Evolutionary conservation across 2,329 filamentous ascomycete species (phyloP).

Genomic region (Aspergillus hortae): DNA sequence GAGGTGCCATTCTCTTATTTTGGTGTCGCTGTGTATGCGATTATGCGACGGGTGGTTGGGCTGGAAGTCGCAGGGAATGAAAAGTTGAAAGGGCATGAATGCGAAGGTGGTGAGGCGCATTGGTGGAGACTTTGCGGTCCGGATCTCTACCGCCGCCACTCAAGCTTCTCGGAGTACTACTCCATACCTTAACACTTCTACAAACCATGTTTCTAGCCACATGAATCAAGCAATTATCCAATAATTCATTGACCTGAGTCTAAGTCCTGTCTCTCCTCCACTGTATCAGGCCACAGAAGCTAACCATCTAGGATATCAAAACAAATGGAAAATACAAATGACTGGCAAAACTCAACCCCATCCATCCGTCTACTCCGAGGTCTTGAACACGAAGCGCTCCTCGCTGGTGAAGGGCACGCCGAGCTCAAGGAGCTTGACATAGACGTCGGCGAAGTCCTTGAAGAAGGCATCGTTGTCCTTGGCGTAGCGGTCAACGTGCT

Average conservation of each 20-base stretch:
- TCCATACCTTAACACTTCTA: no score
- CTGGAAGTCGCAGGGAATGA: no score
- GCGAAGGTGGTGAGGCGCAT: no score
- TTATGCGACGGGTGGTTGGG: background rate
- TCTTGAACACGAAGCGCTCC: constrained; percentile 63
- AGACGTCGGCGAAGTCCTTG: constrained; percentile 79
- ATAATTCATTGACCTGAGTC: no score
- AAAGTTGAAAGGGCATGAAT: no score
- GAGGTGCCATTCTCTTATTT: constrained; percentile 13
- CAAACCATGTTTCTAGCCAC: no score
- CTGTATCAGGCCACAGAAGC: background rate
- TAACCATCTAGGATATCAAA: constrained; percentile 21
- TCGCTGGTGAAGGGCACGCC: constrained; percentile 80
- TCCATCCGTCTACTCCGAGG: constrained; percentile 33
- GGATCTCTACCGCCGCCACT: no score
- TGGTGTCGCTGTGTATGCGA: background rate
- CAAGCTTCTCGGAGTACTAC: no score
- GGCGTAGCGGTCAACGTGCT: constrained; percentile 80
- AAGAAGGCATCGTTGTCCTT: constrained; percentile 91
- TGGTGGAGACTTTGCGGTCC: no score
- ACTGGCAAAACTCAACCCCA: constrained; percentile 4
- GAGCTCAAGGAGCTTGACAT: constrained; percentile 84
- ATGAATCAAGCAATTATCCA: no score
- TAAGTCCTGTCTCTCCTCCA: background rate
- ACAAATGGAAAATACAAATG: constrained; percentile 8